Conservation (phyloP, 495 filamentous ascomycete species). For the Penicillium desertorum region DNA sequence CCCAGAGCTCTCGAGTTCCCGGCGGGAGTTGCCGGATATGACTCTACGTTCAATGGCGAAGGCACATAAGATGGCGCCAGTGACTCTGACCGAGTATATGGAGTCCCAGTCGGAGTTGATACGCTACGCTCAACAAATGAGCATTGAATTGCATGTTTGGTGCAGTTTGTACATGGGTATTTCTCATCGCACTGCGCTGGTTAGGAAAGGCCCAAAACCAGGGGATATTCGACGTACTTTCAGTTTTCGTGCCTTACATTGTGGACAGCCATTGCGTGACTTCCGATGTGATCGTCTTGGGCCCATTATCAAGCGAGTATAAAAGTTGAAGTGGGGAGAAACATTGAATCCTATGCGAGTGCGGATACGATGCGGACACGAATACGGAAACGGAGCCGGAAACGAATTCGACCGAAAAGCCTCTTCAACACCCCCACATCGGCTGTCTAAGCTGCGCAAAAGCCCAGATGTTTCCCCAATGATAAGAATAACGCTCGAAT, state of each 20-base stretch:
- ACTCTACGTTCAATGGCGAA: conserved; percentile 1
- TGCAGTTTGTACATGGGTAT: conserved; percentile 30
- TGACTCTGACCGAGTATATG: conserved; percentile 8
- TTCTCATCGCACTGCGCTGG: conserved; percentile 25
- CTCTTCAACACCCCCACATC: conserved; percentile 3
- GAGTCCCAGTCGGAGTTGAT: conserved; percentile 12
- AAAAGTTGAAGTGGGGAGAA: neutral
- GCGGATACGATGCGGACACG: conserved; percentile 20
- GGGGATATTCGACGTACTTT: conserved; percentile 16
- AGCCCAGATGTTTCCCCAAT: neutral
- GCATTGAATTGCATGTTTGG: conserved; percentile 26
- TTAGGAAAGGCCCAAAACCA: conserved; percentile 1
- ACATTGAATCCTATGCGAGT: conserved; percentile 12
- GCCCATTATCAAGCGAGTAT: conserved; percentile 15
- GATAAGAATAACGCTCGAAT: conserved; percentile 2
- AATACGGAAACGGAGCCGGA: conserved; percentile 23
- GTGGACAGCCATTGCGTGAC: conserved; percentile 29
- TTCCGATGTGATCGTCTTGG: conserved; percentile 30
- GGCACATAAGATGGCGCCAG: conserved; percentile 4
- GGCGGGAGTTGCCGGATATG: conserved; percentile 10
- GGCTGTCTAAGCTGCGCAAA: conserved; percentile 3
- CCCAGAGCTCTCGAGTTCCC: neutral
- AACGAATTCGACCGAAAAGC: conserved; percentile 10
- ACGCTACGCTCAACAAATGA: conserved; percentile 14
- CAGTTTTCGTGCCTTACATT: conserved; percentile 26